Evolutionary conservation across 495 filamentous ascomycete genomes (phyloP), one percentile per base, ranked within the genome.

Genomic region (Trichocladium antarcticum): DNA sequence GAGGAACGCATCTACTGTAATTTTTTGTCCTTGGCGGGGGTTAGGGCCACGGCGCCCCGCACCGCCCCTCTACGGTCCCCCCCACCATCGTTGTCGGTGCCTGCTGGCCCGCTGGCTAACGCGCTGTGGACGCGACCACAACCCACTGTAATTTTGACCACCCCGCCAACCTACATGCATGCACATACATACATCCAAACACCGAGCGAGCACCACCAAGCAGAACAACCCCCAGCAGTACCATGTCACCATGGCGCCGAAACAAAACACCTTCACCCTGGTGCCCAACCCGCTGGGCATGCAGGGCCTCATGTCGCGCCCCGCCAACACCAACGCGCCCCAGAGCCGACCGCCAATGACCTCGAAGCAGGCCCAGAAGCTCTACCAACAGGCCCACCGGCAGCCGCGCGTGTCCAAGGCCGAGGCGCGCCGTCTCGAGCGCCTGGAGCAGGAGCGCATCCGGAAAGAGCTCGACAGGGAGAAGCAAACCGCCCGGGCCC

Each of bases 401-500:
- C 57, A 47, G 8, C 67, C 67, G 3, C 63, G 61, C 32, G 37
- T 72, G 21, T 64, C 67, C 45, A 67, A 64, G 45, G 64, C 58
- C 35, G 71, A 74, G 47, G 60, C 58, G 47, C 63, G 67, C 16
- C 65, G 63, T 1, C 45, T 63, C 16, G 68, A 72, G 32, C 57
- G 58, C 5, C 62, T 66, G n/a, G 70, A 72, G 29, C 68, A 72
- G 47, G 68, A 69, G 28, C 66, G 68, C 16, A 68, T 69, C 36
- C 57, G 64, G 14, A 65, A 64, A 28, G 70, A 73, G 41, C 56
- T 67, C 14, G 71, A 71, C 36, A 71, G 69, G 50, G 69, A 73
- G 36, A 69, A 60, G 45, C 56, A 58, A 12, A 50, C 61, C 16
- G 57, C 54, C 20, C 63, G 60, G 11, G 69, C 70, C 6, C 58